Base-by-base conservation (phyloP, 345 rosid genomes). In the Linum tenue region DNA sequence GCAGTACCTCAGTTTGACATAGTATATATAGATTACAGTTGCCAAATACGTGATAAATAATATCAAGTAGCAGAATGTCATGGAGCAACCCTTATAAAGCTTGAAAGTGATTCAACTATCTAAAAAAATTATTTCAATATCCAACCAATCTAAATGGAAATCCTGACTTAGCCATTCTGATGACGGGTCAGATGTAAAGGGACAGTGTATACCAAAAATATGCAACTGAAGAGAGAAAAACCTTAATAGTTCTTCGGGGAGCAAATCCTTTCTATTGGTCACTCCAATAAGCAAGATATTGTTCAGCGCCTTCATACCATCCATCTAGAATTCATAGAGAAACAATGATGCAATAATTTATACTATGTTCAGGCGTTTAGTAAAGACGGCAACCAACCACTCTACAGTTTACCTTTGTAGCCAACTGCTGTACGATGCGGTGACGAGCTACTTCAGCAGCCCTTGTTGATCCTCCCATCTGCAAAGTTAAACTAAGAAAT, bases 251-350 rank as follows among this genome's bases (percentile, higher is more conserved):
- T 97, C 96, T 82, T 89, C 99, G 78, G 91, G 97, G 71, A 95
- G 95, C 81, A 95, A 82, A 82, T 95, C 99, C 82, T 86, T 95
- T 79, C 99, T 83, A 77, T 95, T 95, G 73, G 99, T 95, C 99
- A 91, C 91, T 77, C 99, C 99, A 79, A 95, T 95, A 65, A 91
- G 99, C 75, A 95, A 79, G 65, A 95, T 96, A 82, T 95, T 95
- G 73, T 95, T 95, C 67, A 95, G 85, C 35, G 99, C 87, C 82
- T 95, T 97, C 86, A 95, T 97, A 37, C 99, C 99, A 81, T 95
- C 99, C 63, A 95, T 95, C 99, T 95, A 96, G 75, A 57, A 57
- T 17, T 41, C 53, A 48, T 48, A 9, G 53, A 48, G 53, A 9
- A 48, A 48, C 53, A 48, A 48, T 9, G 31, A 3, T 48, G 3